A percentile compares a stretch with the other conserved stretches of the same genome.
These are phyloP conservation scores for Forsythia viridissima DNA, from an alignment of 257 asterid genomes.

Conservation along the genomic window DNA sequence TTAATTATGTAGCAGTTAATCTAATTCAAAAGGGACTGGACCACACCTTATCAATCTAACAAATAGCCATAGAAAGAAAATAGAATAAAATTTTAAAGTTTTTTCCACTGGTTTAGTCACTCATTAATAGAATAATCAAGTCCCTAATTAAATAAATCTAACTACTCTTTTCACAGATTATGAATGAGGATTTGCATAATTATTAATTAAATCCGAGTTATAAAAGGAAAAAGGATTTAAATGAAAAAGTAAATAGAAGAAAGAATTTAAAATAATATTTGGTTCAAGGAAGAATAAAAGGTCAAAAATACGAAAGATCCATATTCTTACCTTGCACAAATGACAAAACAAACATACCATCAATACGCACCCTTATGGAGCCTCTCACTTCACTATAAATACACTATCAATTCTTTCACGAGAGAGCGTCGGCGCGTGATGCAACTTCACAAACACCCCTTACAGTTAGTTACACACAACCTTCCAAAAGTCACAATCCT, in stretches of 20 bases:
- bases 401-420: constrained; percentile 39
- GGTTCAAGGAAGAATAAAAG: neutral
- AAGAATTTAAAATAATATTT: neutral
- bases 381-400: constrained; percentile 17
- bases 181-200: neutral
- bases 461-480: neutral
- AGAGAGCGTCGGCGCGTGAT: constrained; percentile 45
- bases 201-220: neutral
- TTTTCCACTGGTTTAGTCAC: neutral
- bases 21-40: neutral
- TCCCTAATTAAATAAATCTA: neutral
- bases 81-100: neutral
- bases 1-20: neutral
- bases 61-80: neutral
- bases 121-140: neutral
- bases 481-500: neutral
- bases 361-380: constrained; percentile 22
- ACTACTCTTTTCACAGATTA: neutral
- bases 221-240: no score
- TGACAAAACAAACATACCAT: constrained; percentile 21
- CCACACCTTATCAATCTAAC: neutral
- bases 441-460: no score
- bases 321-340: constrained; percentile 31
- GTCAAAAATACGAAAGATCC: constrained; percentile 2
- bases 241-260: neutral